These are phyloP conservation scores for Dactylellina haptotyla DNA, from an alignment of 2,329 filamentous ascomycete species.

Conservation along the genomic window DNA sequence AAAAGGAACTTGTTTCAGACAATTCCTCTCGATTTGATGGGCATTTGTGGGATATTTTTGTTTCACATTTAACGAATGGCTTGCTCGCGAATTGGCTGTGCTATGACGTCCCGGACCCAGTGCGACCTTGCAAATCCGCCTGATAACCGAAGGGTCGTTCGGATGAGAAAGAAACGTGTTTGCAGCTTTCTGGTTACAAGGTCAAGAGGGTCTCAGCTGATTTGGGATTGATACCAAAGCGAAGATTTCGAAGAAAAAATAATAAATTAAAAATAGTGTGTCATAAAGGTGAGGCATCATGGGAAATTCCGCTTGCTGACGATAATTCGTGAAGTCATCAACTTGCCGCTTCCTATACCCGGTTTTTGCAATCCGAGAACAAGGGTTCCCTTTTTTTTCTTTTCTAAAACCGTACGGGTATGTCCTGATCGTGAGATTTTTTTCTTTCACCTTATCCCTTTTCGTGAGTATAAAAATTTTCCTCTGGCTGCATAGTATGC, in stretches of 20 bases:
- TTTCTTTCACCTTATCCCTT: too few species aligned
- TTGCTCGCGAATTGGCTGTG: constrained; percentile 14
- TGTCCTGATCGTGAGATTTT: too few species aligned
- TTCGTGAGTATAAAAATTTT: not conserved
- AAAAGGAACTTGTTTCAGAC: constrained; percentile 42
- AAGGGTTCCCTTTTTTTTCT: too few species aligned
- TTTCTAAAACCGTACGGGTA: too few species aligned
- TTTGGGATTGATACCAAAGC: not conserved
- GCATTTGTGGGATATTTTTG: constrained; percentile 2
- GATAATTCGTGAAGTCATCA: too few species aligned
- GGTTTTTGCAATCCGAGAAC: too few species aligned
- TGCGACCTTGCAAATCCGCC: not conserved
- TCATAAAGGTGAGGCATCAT: too few species aligned
- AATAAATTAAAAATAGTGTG: not conserved
- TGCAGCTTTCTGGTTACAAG: constrained; percentile 28
- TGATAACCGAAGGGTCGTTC: constrained; percentile 28
- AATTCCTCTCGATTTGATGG: constrained; percentile 8
- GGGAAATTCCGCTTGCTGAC: too few species aligned
- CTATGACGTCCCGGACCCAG: constrained; percentile 14
- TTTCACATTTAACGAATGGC: constrained; percentile 40
- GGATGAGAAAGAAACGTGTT: constrained; percentile 39
- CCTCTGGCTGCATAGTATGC: not conserved
- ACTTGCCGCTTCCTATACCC: too few species aligned
- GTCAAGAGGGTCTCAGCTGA: constrained; percentile 7
- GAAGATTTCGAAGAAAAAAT: constrained; percentile 5